Conservation (phyloP, 1,139 yeast genomes). For the Pneumocystis murina region DNA sequence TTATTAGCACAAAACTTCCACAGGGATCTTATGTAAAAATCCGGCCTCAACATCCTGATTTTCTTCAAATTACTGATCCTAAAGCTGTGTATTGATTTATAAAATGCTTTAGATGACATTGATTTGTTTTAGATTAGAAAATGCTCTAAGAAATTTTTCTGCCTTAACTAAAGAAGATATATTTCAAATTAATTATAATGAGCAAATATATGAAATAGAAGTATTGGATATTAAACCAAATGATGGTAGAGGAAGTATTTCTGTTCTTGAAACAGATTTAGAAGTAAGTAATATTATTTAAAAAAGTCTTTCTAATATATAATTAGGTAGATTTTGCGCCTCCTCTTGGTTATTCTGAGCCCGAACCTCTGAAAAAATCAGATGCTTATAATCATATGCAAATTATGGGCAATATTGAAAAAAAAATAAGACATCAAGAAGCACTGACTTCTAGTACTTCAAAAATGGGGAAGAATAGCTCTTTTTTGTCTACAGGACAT, state of each 20-base stretch:
- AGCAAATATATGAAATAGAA: conserved; percentile 60
- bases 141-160: conserved; percentile 75
- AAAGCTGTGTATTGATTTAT: conserved; percentile 49
- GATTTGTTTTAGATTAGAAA: conserved; percentile 37
- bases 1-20: conserved; percentile 61
- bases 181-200: conserved; percentile 75
- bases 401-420: conserved; percentile 29
- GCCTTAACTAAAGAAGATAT: conserved; percentile 76
- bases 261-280: conserved; percentile 93
- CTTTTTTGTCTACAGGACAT: conserved; percentile 53
- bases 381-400: conserved; percentile 23
- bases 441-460: conserved; percentile 15
- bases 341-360: conserved; percentile 95
- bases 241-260: conserved; percentile 38
- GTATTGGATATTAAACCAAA: conserved; percentile 84
- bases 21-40: conserved; percentile 79
- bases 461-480: conserved; percentile 12
- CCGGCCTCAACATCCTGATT: conserved; percentile 89
- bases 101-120: background rate
- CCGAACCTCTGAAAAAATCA: conserved; percentile 22
- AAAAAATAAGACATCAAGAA: conserved; percentile 3
- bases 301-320: background rate
- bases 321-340: conserved; percentile 91
- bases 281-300: background rate
- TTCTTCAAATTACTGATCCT: conserved; percentile 86